Evolutionary conservation across 2,329 filamentous ascomycete genomes (phyloP).

Genomic region (Nemania abortiva): DNA sequence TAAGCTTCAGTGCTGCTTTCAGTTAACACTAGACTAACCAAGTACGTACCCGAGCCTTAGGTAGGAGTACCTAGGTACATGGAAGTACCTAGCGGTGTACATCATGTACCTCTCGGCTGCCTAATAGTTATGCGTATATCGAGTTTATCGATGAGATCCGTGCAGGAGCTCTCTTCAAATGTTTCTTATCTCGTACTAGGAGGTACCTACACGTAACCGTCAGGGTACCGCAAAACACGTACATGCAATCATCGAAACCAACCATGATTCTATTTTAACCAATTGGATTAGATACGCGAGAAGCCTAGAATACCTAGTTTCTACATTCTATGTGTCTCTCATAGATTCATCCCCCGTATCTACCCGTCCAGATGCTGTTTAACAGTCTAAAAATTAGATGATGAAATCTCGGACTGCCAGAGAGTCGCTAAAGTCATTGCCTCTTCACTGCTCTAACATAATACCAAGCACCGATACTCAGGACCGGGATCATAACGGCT

Average conservation of each 20-base stretch:
- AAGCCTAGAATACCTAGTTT: too few species aligned
- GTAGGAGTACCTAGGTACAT: neutral
- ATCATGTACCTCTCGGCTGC: neutral
- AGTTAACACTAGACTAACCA: neutral
- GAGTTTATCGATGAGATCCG: neutral
- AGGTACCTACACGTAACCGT: too few species aligned
- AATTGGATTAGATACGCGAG: too few species aligned
- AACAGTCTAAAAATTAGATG: neutral
- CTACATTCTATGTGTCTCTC: too few species aligned
- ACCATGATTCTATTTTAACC: too few species aligned
- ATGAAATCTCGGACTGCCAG: neutral
- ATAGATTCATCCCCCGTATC: too few species aligned
- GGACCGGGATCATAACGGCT: constrained; percentile 24
- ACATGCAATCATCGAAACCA: too few species aligned
- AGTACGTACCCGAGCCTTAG: neutral
- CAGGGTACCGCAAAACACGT: too few species aligned
- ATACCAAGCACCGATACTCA: constrained; percentile 33
- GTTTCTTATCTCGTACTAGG: too few species aligned
- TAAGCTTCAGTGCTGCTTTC: neutral
- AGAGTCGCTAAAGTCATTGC: neutral
- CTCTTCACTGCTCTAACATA: constrained; percentile 17
- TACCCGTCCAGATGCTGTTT: neutral
- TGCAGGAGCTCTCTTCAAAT: neutral
- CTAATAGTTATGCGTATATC: neutral
- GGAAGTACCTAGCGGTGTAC: neutral